These are phyloP conservation scores for Globisporangium emineosum DNA, from an alignment of 352 stramenopile species.

Conservation along the genomic window DNA sequence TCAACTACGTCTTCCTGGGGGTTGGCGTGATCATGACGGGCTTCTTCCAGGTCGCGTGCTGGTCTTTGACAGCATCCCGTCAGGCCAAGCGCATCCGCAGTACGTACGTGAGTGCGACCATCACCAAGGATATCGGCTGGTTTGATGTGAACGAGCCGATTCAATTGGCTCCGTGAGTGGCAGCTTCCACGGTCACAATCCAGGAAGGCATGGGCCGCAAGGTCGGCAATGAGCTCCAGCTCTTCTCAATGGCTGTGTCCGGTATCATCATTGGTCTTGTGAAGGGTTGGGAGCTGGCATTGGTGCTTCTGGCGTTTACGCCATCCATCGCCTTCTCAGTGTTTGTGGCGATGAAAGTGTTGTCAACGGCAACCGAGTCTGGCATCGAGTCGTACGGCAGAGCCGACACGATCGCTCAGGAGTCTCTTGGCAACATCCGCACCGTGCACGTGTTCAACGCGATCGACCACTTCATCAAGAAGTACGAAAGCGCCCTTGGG, in stretches of 20 bases:
- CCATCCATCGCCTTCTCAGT: slow-evolving; percentile 53
- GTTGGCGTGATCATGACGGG: slow-evolving; percentile 22
- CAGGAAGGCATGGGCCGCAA: slow-evolving; percentile 66
- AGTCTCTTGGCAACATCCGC: slow-evolving; percentile 64
- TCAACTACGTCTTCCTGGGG: slow-evolving; percentile 36
- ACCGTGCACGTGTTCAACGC: slow-evolving; percentile 83
- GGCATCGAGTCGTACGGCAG: slow-evolving; percentile 61
- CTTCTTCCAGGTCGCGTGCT: slow-evolving; percentile 49
- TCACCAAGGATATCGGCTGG: slow-evolving; percentile 41
- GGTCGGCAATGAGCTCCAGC: slow-evolving; percentile 52
- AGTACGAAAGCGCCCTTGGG: slow-evolving; percentile 52
- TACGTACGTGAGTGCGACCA: slow-evolving; percentile 32
- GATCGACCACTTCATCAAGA: slow-evolving; percentile 47
- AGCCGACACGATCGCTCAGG: slow-evolving; percentile 68
- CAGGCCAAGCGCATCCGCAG: slow-evolving; percentile 42
- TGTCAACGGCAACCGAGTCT: slow-evolving; percentile 42
- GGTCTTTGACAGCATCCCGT: slow-evolving; percentile 55
- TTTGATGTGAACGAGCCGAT: slow-evolving; percentile 43
- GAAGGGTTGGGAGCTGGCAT: slow-evolving; percentile 63
- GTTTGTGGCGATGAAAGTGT: slow-evolving; percentile 49
- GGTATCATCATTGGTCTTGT: slow-evolving; percentile 61
- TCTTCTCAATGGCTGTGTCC: slow-evolving; percentile 55
- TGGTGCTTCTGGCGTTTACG: slow-evolving; percentile 64
- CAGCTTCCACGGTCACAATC: slow-evolving; percentile 42
- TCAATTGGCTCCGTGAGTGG: slow-evolving; percentile 26